These are phyloP conservation scores for Megacollybia platyphylla DNA, from an alignment of 1,284 basidiomycete species.

Conservation along the genomic window DNA sequence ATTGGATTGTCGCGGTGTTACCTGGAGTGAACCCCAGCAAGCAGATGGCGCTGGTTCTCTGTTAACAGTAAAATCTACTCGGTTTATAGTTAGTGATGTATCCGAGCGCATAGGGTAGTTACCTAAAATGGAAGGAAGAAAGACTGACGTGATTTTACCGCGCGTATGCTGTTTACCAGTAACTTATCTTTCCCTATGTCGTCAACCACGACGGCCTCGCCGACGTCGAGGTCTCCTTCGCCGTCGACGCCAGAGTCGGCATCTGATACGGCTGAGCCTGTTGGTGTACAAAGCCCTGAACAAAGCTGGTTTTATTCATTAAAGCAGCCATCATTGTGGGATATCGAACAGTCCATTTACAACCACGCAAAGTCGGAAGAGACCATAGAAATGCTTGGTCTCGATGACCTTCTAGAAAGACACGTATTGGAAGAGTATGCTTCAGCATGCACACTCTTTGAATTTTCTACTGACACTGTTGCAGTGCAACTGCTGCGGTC, in stretches of 20 bases:
- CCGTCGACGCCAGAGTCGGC: conserved; percentile 41
- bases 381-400: conserved; percentile 21
- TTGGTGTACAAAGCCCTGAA: conserved; percentile 19
- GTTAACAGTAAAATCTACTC: too few species aligned
- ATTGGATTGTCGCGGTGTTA: too few species aligned
- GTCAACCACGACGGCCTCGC: conserved; percentile 22
- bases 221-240: conserved; percentile 48
- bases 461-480: conserved; percentile 8
- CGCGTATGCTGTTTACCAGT: too few species aligned
- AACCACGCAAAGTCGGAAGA: conserved; percentile 30
- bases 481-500: conserved; percentile 10
- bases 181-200: conserved; percentile 16
- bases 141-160: too few species aligned
- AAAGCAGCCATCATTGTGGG: not conserved
- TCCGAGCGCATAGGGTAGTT: too few species aligned
- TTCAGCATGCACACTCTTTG: conserved; percentile 5
- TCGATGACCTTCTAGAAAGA: conserved; percentile 62
- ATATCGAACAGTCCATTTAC: conserved; percentile 10
- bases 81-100: too few species aligned
- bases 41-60: too few species aligned
- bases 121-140: too few species aligned
- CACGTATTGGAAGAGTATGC: conserved; percentile 63
- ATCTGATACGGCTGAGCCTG: conserved; percentile 37
- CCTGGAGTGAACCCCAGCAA: too few species aligned
- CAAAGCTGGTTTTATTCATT: conserved; percentile 13